Evolutionary conservation across 2,329 filamentous ascomycete species (phyloP), one percentile per base, ranked within the genome.

Genomic region (Waltergamsia citrina): DNA sequence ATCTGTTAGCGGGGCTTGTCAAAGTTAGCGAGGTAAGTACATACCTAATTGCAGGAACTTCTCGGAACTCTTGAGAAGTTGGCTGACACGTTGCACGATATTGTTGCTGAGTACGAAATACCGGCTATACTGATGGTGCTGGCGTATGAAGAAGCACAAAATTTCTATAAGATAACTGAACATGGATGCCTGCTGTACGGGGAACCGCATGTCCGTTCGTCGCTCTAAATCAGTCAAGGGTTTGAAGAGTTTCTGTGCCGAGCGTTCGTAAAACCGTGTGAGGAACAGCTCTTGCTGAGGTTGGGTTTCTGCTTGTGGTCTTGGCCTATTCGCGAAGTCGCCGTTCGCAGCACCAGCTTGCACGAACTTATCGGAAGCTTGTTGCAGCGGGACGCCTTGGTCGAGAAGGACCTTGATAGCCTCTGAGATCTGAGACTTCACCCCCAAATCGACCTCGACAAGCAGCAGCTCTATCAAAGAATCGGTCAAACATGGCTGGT

Each of bases 371-470:
- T 84, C 80, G 32, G 35, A 75, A 7, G 45, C 55, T 31, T 63
- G 63, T 5, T 49, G 43, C 4, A 62, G 59, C 4, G 62, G 59
- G 5, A 57, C 53, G 56, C 57, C 78, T 60, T 52, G 86, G 68
- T 96, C 92, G 23, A 98, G 70, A 9, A 98, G 67, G 16, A 96
- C 83, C 59, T 94, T 95, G 53, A 98, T 81, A 7, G 90, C 86
- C 61, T 98, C 92, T 4, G 88, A 87, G 49, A 96, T 81, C 55
- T 96, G 92, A 19, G 86, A 87, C 59, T 94, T 95, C 41, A 96
- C 87, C 1, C 92, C 92, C 12, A 96, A 67, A 51, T 98, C 92
- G 14, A 85, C 81, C 60, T 98, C 92, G 3, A 92, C 79, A 30
- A 96, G 71, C 2, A 98, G 71, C 27, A 98, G 69, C 46, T 95